Base-by-base conservation (phyloP, 768 basidiomycete species). In the Leccinum barrowsii region DNA sequence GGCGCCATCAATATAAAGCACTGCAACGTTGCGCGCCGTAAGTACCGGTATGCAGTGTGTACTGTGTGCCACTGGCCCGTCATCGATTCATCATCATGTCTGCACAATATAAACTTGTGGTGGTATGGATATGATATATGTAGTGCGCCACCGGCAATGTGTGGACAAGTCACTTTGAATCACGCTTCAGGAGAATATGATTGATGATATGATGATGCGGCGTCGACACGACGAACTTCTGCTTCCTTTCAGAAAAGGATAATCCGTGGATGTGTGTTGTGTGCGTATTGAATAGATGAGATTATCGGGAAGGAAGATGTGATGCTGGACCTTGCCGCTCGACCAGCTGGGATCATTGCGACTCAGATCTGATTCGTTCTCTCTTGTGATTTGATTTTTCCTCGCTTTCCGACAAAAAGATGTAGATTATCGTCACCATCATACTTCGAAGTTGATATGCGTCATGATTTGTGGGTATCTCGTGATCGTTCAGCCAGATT, bases 81-180 rank as follows among this genome's bases (percentile, higher is more conserved):
- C 42, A 44, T 34, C 32, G 12, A 34, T 32, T 32, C 32, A 34
- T 5, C 12, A 32, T 44, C 42, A 44, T 19, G 42, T 10, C 42
- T 44, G 17, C 42, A 44, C 42, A 44, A 44, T 44, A 44, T 44
- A 19, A 13, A 44, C 42, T 19, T 21, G 10, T 44, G 11, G 6
- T 44, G 42, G 12, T 44, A 19, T 42, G 40, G 40, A 10, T 5
- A 42, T 42, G 40, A 42, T 42, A 44, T 44, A 44, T 56, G 60
- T 60, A 54, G 59, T 51, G 58, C 58, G 57, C 60, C 65, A 67
- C 58, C 50, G 51, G 49, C 48, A 56, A 34, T 52, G 55, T 59
- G 65, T 37, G 8, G 40, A 11, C 40, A 11, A 42, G n/a, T 44
- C 42, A 44, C 42, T 19, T 44, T 44, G 19, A 50, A 46, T 52